Base-by-base conservation (phyloP, 2,329 filamentous ascomycete genomes). In the Penicillium sp. region DNA sequence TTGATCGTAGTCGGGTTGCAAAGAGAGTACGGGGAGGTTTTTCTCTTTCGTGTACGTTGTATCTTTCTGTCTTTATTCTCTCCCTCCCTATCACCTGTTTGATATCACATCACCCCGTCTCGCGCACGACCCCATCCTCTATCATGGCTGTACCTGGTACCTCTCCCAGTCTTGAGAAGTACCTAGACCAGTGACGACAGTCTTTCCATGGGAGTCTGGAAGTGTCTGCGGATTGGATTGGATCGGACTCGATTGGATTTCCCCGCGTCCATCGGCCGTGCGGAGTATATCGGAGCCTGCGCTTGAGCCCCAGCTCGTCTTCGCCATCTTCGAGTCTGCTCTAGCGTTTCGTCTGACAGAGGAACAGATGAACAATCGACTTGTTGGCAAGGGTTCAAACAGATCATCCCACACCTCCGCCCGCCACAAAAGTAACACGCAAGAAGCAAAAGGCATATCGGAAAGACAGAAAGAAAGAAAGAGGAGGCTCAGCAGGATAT, bases 231-330 rank as follows among this genome's bases (percentile, higher is more conserved):
- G 15, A 15, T 9, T 40, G 36, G 13, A 24, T 24, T 24, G 20
- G 13, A 9, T 36, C 21, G 33, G 17, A 23, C 17, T 30, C 41
- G 24, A 54, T 39, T 43, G 36, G 3, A 8, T 29, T 36, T 26
- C 48, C 53, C 44, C 55, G 52, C 53, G 50, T 49, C 21, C 36
- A 13, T 32, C 26, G 39, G 46, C 40, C 47, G 40, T 30, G 49
- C 59, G 60, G 60, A 59, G 60, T 58, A 62, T 61, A 48, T 58
- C 60, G 60, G 60, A 63, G 55, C 57, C 42, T 46, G 46, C 36
- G 49, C 52, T 27, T 42, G 34, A 46, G 41, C 37, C 47, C 40
- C 39, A 45, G 37, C 46, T 29, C 39, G 39, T 42, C 24, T 42
- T 42, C 17, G 26, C 26, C 39, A 12, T 29, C 20, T 27, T 21